Evolutionary conservation across 805 yeast species (phyloP), one percentile per base, ranked within the genome.

Genomic region (Priceomyces melissophilus): DNA sequence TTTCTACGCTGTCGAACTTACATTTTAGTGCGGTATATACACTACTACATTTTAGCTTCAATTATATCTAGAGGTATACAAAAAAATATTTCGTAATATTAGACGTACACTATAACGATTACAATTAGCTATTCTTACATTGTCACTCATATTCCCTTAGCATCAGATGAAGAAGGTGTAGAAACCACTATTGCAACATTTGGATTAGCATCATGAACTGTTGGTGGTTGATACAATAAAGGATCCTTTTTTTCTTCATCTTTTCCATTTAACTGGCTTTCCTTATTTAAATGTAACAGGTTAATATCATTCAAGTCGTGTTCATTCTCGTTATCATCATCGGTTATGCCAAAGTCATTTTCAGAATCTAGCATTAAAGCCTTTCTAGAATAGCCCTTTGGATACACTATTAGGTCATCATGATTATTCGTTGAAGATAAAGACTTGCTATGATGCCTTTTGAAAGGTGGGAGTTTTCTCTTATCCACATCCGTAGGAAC

Each of bases 321-420:
- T 35, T 47, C 52, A 26, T 38, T 45, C n/a, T 43, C 44, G 12
- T 39, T 36, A 25, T 44, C 61, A 32, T 52, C 58, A 43, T 63
- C 67, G 14, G 61, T 53, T 11, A 57, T 47, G 30, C 54, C 65
- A 38, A 63, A 67, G 37, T 67, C 70, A 26, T 67, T 63, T 41
- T 67, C 73, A n/a, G 71, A 68, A 23, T 73, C 74, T 6, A 78
- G 69, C 32, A 73, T 49, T 0, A 78, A 70, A 39, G 69, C 13
- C 2, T 28, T 60, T 65, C 63, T 57, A 61, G 74, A 30, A 60
- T 17, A 54, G 43, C 47, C 56, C 45, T 37, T 63, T 49, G 46
- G 61, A 65, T 58, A 49, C 55, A 72, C 70, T 9, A 63, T 58
- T 41, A 66, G 48, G 48, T 72, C 74, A 16, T 60, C 60, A 41